Evolutionary conservation across 83 land plant genomes (phyloP).

Genomic region (Diphasiastrum complanatum): DNA sequence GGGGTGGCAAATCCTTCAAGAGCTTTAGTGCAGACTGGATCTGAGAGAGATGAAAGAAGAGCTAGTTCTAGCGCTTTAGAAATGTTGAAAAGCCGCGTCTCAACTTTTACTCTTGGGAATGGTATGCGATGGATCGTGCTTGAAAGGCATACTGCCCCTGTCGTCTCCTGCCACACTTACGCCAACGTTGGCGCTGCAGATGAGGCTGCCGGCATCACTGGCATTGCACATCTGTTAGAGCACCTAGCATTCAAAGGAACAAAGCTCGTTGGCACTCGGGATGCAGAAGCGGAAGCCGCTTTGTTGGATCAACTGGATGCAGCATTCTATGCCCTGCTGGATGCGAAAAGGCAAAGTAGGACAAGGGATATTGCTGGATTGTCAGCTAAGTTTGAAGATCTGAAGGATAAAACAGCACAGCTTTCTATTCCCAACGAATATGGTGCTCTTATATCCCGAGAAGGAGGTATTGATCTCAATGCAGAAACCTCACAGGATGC

Average conservation of each 20-base stretch:
- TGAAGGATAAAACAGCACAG: conserved; percentile 15
- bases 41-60: conserved; percentile 2
- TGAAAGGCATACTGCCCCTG: conserved; percentile 26
- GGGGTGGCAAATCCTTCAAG: background rate
- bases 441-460: conserved; percentile 20
- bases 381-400: conserved; percentile 4
- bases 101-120: conserved; percentile 22
- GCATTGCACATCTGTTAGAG: conserved; percentile 30
- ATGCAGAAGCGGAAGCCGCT: conserved; percentile 12
- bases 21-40: conserved; percentile 18
- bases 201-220: conserved; percentile 19
- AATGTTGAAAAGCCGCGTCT: conserved; percentile 17
- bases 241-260: conserved; percentile 33
- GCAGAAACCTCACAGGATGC: conserved; percentile 29
- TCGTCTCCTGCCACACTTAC: conserved; percentile 25
- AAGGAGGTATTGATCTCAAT: conserved; percentile 26
- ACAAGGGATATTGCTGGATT: background rate
- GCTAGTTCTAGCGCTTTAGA: background rate
- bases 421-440: conserved; percentile 23
- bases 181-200: conserved; percentile 25
- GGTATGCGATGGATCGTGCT: conserved; percentile 33
- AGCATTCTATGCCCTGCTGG: conserved; percentile 25
- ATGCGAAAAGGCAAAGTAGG: conserved; percentile 15
- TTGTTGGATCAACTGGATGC: conserved; percentile 24
- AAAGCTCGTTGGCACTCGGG: conserved; percentile 21